Conservation (phyloP, 2,329 filamentous ascomycete species). For the Fusarium papillatum region DNA sequence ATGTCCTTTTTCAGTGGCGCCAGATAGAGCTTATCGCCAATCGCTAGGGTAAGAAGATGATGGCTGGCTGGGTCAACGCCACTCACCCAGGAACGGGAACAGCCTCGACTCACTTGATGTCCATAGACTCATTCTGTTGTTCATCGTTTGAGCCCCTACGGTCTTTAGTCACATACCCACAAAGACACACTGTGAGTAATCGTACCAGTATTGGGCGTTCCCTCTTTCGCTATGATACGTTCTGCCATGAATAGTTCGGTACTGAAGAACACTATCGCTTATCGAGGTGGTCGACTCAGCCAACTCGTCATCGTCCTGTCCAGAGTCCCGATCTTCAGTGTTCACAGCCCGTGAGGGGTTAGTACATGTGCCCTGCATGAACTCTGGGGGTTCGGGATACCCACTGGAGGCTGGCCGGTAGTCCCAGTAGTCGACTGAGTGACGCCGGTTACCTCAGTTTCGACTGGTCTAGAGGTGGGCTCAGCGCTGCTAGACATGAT, state of each 20-base stretch:
- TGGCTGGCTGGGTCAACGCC: background rate
- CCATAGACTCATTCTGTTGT: constrained; percentile 14
- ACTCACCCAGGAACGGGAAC: fast-evolving
- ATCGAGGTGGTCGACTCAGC: background rate
- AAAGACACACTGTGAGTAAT: too few species aligned
- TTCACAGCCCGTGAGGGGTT: background rate
- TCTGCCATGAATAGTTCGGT: background rate
- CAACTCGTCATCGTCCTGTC: background rate
- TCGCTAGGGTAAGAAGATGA: constrained; percentile 5
- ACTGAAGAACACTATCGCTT: background rate
- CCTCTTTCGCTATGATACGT: background rate
- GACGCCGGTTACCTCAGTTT: background rate
- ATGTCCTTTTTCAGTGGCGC: constrained; percentile 1
- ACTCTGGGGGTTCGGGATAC: background rate
- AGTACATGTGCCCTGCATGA: background rate
- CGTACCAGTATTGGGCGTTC: background rate
- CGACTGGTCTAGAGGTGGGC: background rate
- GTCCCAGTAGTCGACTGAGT: background rate
- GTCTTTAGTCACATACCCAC: background rate
- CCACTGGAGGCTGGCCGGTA: background rate
- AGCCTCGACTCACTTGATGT: constrained; percentile 5
- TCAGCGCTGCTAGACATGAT: background rate
- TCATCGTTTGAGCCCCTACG: constrained; percentile 6
- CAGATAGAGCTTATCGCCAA: background rate
- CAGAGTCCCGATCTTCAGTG: background rate